phyloP scores from a whole-genome alignment of 768 basidiomycete genomes.

The Mycena amicta region DNA sequence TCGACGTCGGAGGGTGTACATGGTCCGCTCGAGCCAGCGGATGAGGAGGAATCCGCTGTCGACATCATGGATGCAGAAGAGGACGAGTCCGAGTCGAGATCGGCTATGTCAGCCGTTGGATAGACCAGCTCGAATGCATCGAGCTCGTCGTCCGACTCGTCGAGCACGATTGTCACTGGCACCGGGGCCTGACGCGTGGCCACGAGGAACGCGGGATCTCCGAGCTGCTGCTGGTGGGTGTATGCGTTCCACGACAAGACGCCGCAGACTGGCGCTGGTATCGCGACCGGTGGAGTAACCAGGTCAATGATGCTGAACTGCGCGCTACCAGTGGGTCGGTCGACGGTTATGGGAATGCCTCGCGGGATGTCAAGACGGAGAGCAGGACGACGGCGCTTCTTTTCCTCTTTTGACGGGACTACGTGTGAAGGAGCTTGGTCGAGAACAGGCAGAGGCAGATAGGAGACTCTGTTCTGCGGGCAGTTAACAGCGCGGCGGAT shows the following conservation, averaged over 20 bases:
- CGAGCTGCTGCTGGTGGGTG: not conserved
- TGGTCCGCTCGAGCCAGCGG: not conserved
- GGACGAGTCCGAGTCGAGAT: not conserved
- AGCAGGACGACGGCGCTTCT: not conserved
- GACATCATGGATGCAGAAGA: too few relatives aligned
- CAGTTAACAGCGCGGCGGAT: slow-evolving; percentile 43
- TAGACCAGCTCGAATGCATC: not conserved
- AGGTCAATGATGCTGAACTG: not conserved
- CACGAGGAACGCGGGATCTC: not conserved
- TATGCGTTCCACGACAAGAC: not conserved
- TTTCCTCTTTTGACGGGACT: not conserved
- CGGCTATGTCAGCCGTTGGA: not conserved
- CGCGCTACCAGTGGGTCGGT: not conserved
- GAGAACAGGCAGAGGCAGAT: slow-evolving; percentile 39
- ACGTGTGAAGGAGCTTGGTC: slow-evolving; percentile 24
- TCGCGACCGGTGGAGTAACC: not conserved
- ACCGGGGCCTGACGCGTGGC: not conserved
- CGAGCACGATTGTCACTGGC: not conserved
- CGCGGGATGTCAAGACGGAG: not conserved
- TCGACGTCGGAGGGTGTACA: not conserved
- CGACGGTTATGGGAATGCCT: not conserved
- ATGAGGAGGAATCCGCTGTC: not conserved
- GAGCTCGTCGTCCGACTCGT: not conserved
- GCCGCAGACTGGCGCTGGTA: not conserved
- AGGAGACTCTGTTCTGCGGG: slow-evolving; percentile 41